Conservation (phyloP, 1,139 yeast species). For the Eremothecium cymbalariae region DNA sequence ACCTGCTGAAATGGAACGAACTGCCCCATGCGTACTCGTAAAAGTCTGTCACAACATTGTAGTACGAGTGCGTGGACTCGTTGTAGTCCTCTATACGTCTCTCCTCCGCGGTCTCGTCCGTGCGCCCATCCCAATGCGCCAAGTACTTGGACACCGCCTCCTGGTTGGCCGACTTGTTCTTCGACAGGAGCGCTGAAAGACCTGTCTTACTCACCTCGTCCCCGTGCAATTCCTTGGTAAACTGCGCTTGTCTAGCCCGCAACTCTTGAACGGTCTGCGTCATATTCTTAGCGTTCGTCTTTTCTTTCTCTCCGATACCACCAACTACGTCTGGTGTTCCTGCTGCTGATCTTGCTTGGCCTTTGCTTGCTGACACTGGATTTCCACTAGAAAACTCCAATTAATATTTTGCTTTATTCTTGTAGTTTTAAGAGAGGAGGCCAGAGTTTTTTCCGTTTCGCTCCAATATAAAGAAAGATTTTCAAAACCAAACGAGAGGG, state of each 20-base stretch:
- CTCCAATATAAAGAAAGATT: no score
- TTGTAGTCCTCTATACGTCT: conserved; percentile 79
- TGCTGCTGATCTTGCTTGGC: no score
- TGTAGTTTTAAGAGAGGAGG: no score
- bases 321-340: no score
- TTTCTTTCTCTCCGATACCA: no score
- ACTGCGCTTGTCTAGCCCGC: conserved; percentile 43
- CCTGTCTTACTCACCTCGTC: conserved; percentile 59
- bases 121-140: conserved; percentile 93
- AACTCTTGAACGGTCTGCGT: conserved; percentile 25
- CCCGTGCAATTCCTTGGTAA: conserved; percentile 85
- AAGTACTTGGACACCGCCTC: conserved; percentile 86
- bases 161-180: conserved; percentile 69
- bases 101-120: conserved; percentile 63
- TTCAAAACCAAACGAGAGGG: no score
- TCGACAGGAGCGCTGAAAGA: conserved; percentile 63
- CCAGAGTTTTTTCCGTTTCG: no score
- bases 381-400: no score
- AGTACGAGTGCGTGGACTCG: conserved; percentile 87
- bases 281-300: conserved; percentile 10
- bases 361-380: no score
- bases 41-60: conserved; percentile 90
- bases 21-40: conserved; percentile 99
- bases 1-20: conserved; percentile 95
- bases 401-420: no score